These are phyloP conservation scores for Monilinia vaccinii-corymbosi DNA, from an alignment of 2,329 filamentous ascomycete species.

Conservation along the genomic window DNA sequence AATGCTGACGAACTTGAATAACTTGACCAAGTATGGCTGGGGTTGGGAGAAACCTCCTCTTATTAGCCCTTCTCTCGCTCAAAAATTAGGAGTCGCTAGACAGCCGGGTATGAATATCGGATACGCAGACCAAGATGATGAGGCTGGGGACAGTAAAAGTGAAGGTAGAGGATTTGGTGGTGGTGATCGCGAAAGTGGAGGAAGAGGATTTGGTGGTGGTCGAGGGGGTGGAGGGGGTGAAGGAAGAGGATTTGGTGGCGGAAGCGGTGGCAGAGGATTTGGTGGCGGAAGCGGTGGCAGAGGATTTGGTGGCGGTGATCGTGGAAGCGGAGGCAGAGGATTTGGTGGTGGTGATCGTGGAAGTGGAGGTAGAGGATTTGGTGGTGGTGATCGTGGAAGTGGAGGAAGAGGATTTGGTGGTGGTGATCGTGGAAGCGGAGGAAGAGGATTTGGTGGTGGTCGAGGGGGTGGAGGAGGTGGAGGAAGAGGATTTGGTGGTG, in stretches of 20 bases:
- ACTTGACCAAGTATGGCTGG: slow-evolving; percentile 29
- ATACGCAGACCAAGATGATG: neutral
- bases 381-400: slow-evolving; percentile 9
- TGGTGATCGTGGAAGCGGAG: neutral
- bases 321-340: slow-evolving; percentile 7
- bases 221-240: too few species aligned
- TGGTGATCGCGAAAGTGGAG: slow-evolving; percentile 9
- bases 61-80: slow-evolving; percentile 15
- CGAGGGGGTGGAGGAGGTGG: slow-evolving; percentile 6
- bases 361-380: slow-evolving; percentile 1
- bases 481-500: slow-evolving; percentile 7
- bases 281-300: too few species aligned
- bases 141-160: too few species aligned
- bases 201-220: too few species aligned
- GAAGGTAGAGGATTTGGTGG: slow-evolving; percentile 5
- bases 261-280: too few species aligned
- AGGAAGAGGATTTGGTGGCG: too few species aligned
- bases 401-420: slow-evolving; percentile 6
- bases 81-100: slow-evolving; percentile 20
- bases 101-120: slow-evolving; percentile 19
- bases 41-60: slow-evolving; percentile 27
- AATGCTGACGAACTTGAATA: slow-evolving; percentile 16
- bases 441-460: slow-evolving; percentile 1
- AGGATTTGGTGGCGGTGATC: slow-evolving; percentile 13
- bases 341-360: slow-evolving; percentile 2